phyloP scores from a whole-genome alignment of 2,329 filamentous ascomycete genomes.

The Magnaporthales sp. region DNA sequence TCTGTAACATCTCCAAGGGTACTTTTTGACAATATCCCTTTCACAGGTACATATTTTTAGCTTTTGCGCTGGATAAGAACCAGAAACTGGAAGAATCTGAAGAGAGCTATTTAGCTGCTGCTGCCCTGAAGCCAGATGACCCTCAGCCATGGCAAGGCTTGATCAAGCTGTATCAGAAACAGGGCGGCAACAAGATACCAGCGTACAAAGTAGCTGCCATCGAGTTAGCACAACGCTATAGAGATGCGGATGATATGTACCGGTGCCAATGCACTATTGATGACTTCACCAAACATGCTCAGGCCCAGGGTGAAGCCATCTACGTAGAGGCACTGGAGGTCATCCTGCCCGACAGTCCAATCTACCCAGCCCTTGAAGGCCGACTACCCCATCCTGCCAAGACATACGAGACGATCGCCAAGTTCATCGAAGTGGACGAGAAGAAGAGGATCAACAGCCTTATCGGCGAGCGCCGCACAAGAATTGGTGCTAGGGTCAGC shows the following conservation, averaged over 20 bases:
- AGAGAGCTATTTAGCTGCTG: constrained; percentile 64
- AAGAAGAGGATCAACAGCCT: constrained; percentile 82
- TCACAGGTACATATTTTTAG: constrained; percentile 73
- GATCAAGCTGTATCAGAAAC: constrained; percentile 75
- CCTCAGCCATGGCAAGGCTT: constrained; percentile 88
- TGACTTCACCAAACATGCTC: constrained; percentile 69
- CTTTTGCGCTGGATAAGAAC: constrained; percentile 74
- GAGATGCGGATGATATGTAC: constrained; percentile 54
- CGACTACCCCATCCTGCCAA: constrained; percentile 69
- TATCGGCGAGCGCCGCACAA: constrained; percentile 80
- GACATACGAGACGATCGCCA: constrained; percentile 74
- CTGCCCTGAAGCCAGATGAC: constrained; percentile 63
- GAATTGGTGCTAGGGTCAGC: constrained; percentile 73
- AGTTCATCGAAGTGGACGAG: constrained; percentile 79
- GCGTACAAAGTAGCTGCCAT: constrained; percentile 68
- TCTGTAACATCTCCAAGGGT: not conserved
- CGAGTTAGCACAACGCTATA: constrained; percentile 66
- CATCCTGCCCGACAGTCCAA: constrained; percentile 67
- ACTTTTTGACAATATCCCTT: constrained; percentile 7
- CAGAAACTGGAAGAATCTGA: constrained; percentile 65
- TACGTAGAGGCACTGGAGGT: constrained; percentile 69
- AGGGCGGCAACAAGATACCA: constrained; percentile 58
- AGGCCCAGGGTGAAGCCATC: constrained; percentile 64
- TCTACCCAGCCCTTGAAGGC: constrained; percentile 79
- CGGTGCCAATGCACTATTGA: constrained; percentile 63